Conservation (phyloP, 2,329 filamentous ascomycete species). For the Coleophoma eucalyptorum region DNA sequence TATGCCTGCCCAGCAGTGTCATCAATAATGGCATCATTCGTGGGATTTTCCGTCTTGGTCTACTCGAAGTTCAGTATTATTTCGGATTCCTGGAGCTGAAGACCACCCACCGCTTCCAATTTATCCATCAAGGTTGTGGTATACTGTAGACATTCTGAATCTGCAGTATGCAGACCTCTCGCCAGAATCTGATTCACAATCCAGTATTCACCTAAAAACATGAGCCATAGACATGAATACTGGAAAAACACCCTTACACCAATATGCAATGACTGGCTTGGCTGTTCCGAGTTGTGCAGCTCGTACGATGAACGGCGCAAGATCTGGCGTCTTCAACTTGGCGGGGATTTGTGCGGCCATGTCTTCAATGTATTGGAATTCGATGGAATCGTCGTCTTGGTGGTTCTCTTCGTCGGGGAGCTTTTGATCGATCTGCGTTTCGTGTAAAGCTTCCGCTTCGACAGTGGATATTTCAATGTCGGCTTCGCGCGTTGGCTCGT, state of each 20-base stretch:
- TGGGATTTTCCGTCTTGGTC: slow-evolving; percentile 68
- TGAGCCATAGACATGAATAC: slow-evolving; percentile 9
- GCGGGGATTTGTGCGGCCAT: slow-evolving; percentile 74
- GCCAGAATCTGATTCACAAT: slow-evolving; percentile 88
- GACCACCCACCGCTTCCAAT: slow-evolving; percentile 67
- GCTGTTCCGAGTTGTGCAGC: slow-evolving; percentile 79
- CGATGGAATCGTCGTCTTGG: too few species aligned
- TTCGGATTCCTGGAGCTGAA: neutral
- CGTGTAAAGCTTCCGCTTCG: too few species aligned
- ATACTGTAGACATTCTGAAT: slow-evolving; percentile 75
- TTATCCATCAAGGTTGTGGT: slow-evolving; percentile 87
- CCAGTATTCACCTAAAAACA: slow-evolving; percentile 73
- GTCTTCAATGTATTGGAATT: neutral
- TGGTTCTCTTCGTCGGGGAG: too few species aligned
- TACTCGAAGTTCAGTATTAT: slow-evolving; percentile 24
- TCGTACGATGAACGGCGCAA: slow-evolving; percentile 78
- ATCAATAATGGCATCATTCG: slow-evolving; percentile 81
- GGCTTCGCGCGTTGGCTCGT: too few species aligned
- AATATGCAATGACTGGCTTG: slow-evolving; percentile 89
- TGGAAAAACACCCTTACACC: slow-evolving; percentile 63
- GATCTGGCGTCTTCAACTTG: slow-evolving; percentile 74
- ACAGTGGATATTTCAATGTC: too few species aligned
- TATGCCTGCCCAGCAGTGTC: slow-evolving; percentile 86
- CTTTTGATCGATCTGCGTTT: too few species aligned
- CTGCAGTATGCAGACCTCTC: slow-evolving; percentile 72